A percentile compares a stretch with the other conserved stretches of the same genome.
Conservation (phyloP, 2,329 filamentous ascomycete species). For the Botrytis pseudocinerea region DNA sequence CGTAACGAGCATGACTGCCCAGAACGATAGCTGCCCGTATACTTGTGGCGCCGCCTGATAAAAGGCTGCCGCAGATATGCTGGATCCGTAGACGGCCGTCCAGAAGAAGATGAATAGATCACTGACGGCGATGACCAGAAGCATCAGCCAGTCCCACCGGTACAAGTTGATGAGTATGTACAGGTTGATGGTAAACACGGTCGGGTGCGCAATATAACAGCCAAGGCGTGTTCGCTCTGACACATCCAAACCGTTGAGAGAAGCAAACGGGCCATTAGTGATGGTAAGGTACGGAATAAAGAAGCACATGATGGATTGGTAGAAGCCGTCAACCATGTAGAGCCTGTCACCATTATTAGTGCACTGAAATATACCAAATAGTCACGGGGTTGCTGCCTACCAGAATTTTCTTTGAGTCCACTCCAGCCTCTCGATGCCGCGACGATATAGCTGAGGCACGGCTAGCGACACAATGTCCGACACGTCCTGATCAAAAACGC, state of each 20-base stretch:
- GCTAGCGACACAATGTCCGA: slow-evolving; percentile 90
- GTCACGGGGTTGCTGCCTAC: slow-evolving; percentile 53
- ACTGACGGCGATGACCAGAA: slow-evolving; percentile 79
- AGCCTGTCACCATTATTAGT: slow-evolving; percentile 52
- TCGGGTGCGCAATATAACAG: slow-evolving; percentile 79
- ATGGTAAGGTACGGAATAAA: slow-evolving; percentile 89
- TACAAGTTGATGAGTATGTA: slow-evolving; percentile 97
- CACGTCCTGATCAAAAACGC: slow-evolving; percentile 95
- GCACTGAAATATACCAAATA: too few relatives aligned
- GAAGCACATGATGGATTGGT: slow-evolving; percentile 92
- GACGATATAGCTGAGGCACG: slow-evolving; percentile 91
- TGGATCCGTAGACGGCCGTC: slow-evolving; percentile 78
- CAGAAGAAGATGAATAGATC: slow-evolving; percentile 90
- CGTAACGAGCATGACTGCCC: slow-evolving; percentile 80
- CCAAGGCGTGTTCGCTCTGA: slow-evolving; percentile 83
- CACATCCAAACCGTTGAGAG: slow-evolving; percentile 69
- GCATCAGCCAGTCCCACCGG: slow-evolving; percentile 96
- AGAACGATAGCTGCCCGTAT: slow-evolving; percentile 81
- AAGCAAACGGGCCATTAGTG: slow-evolving; percentile 65
- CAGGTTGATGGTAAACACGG: slow-evolving; percentile 84
- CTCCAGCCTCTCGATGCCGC: slow-evolving; percentile 92
- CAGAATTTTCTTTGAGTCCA: slow-evolving; percentile 98
- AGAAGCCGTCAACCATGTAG: slow-evolving; percentile 93
- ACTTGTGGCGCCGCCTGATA: slow-evolving; percentile 78
- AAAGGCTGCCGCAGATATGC: slow-evolving; percentile 59